Base-by-base conservation (phyloP, 2,329 filamentous ascomycete genomes). In the Amesomyces nigricolor region DNA sequence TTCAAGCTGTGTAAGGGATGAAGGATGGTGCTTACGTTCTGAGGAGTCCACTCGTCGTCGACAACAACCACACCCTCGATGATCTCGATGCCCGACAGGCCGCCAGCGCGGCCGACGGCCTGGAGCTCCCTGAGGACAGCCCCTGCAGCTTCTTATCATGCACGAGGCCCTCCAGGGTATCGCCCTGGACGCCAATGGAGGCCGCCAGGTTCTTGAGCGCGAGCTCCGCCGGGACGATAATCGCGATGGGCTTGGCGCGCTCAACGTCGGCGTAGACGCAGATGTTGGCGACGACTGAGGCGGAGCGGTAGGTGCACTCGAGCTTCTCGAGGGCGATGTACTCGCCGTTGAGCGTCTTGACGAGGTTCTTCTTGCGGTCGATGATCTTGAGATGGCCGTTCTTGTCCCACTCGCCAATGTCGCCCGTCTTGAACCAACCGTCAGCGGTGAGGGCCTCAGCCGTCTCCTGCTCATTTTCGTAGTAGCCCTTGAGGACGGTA, bases 401-500 rank as follows among this genome's bases (percentile, higher is more conserved):
- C 59, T 74, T 66, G 70, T 89, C 84, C 68, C 85, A 91, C 70
- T 92, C 86, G 65, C 88, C 88, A 65, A 92, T 89, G 64, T 92
- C 89, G 58, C 89, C 89, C 8, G 88, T 91, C 81, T 86, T 91
- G 79, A 94, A 94, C 89, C 89, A 95, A 45, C 87, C 87, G 62
- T 89, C 89, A 2, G 79, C 74, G 0, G 84, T 84, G 60, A 90
- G 80, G 2, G 86, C 75, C 63, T 84, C 84, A 43, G 77, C 75
- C 30, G 88, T 94, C 74, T 94, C 88, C 69, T 88, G 78, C 46
- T 86, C 82, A 65, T 94, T 87, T 58, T 92, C 76, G 65, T 86
- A 88, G 73, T 95, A 95, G 44, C 83, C 84, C 7, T 78, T 73
- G 56, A 86, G 82, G 49, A 95, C 85, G 57, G 81, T 78, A 35